A percentile compares a stretch with the other conserved stretches of the same genome.
Evolutionary conservation across 176 grass and related monocot genomes (phyloP).

Genomic region (Pharus latifolius): DNA sequence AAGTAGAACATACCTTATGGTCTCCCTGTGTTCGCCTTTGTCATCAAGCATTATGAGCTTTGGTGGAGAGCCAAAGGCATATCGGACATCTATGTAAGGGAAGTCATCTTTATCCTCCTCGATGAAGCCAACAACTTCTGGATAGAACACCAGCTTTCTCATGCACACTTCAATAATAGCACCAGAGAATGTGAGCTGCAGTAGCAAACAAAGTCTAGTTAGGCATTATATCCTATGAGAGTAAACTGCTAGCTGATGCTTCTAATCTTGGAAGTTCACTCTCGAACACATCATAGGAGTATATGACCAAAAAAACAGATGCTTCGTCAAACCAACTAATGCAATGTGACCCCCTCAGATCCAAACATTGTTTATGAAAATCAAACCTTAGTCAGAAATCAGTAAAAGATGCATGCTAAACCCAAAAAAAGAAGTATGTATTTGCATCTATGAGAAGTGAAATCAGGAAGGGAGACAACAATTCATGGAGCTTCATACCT

Average conservation of each 20-base stretch:
- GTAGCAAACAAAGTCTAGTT: conserved; percentile 7
- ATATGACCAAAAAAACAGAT: too few species aligned
- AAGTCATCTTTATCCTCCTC: conserved; percentile 92
- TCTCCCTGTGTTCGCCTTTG: conserved; percentile 71
- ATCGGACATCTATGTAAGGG: conserved; percentile 60
- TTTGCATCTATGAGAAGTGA: background rate
- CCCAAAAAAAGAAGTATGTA: background rate
- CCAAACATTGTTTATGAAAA: background rate
- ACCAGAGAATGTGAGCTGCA: conserved; percentile 73
- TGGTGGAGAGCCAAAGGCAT: conserved; percentile 76
- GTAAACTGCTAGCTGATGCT: background rate
- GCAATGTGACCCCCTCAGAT: background rate
- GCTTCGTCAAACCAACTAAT: background rate
- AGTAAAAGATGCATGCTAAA: background rate
- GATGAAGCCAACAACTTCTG: conserved; percentile 78
- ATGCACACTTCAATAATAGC: conserved; percentile 97
- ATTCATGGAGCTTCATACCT: conserved; percentile 40
- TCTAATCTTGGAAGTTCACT: background rate
- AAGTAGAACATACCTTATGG: conserved; percentile 57
- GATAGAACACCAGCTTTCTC: conserved; percentile 96
- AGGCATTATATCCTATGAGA: background rate
- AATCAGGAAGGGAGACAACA: background rate
- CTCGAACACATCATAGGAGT: background rate
- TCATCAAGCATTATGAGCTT: conserved; percentile 95
- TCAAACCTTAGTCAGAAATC: background rate